These are phyloP conservation scores for Willaertia magna DNA, from an alignment of 208 protist species.

Conservation along the genomic window DNA sequence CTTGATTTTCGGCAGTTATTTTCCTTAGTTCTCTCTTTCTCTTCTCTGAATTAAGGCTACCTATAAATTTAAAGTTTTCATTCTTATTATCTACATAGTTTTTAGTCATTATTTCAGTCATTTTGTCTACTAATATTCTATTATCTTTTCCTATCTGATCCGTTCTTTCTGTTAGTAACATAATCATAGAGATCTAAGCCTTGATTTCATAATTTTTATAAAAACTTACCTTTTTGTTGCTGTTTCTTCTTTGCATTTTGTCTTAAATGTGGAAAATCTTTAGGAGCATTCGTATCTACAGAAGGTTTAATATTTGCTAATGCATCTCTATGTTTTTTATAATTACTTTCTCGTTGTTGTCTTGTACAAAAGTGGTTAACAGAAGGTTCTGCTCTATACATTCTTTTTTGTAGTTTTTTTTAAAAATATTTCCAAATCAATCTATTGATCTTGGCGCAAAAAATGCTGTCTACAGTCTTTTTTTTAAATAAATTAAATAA, in stretches of 20 bases:
- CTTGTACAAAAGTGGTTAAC: neutral
- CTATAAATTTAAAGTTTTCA: neutral
- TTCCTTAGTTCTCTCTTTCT: conserved; percentile 15
- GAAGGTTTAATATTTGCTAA: conserved; percentile 13
- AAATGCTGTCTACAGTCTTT: too few species aligned
- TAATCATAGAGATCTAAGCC: neutral
- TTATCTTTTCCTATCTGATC: conserved; percentile 25
- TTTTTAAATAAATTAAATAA: too few species aligned
- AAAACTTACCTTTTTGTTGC: conserved; percentile 8
- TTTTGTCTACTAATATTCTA: conserved; percentile 17
- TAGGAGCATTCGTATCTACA: conserved; percentile 20
- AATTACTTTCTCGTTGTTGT: neutral
- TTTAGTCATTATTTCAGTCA: conserved; percentile 28
- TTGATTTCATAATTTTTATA: neutral
- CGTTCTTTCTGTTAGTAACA: neutral
- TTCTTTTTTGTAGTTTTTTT: too few species aligned
- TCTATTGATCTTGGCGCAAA: too few species aligned
- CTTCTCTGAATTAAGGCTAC: conserved; percentile 2
- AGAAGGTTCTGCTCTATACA: neutral
- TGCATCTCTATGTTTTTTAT: conserved; percentile 10
- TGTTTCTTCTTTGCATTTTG: conserved; percentile 27
- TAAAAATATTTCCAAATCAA: too few species aligned
- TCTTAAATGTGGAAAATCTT: conserved; percentile 19
- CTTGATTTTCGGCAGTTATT: conserved; percentile 30
- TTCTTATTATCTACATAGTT: conserved; percentile 13